phyloP scores from a whole-genome alignment of 2,329 filamentous ascomycete genomes.

The Zopfia rhizophila region DNA sequence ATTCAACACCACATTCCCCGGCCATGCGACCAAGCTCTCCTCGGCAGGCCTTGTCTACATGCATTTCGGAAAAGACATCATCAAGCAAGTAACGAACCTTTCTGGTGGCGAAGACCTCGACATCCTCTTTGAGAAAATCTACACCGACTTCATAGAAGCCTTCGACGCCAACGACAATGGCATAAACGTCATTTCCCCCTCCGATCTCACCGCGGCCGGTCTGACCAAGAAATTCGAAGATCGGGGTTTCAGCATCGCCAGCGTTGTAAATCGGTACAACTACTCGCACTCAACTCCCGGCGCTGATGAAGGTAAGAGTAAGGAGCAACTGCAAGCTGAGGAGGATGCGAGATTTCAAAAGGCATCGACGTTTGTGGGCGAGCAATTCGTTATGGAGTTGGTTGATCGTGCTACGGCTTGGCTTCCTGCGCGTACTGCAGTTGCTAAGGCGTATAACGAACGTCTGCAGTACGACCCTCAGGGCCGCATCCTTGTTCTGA shows the following conservation, averaged over 20 bases:
- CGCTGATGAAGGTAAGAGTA: slow-evolving; percentile 37
- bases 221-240: slow-evolving; percentile 85
- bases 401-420: slow-evolving; percentile 79
- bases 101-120: slow-evolving; percentile 73
- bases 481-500: slow-evolving; percentile 83
- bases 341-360: slow-evolving; percentile 84
- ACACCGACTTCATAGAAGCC: slow-evolving; percentile 92
- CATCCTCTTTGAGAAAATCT: slow-evolving; percentile 86
- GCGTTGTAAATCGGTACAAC: slow-evolving; percentile 88
- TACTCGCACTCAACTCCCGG: slow-evolving; percentile 64
- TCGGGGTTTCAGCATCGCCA: slow-evolving; percentile 84
- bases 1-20: slow-evolving; percentile 87
- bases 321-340: slow-evolving; percentile 67
- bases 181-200: slow-evolving; percentile 81
- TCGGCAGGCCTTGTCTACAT: slow-evolving; percentile 94
- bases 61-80: slow-evolving; percentile 89
- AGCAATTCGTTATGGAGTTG: slow-evolving; percentile 85
- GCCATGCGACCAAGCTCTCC: slow-evolving; percentile 86
- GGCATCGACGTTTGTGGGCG: slow-evolving; percentile 85
- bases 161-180: slow-evolving; percentile 99
- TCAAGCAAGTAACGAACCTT: slow-evolving; percentile 72
- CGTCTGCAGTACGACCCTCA: slow-evolving; percentile 74
- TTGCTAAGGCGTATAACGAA: slow-evolving; percentile 77
- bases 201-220: slow-evolving; percentile 73
- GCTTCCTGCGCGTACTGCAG: slow-evolving; percentile 86